Conservation (phyloP, 2,329 filamentous ascomycete genomes). For the Drechmeria coniospora region DNA sequence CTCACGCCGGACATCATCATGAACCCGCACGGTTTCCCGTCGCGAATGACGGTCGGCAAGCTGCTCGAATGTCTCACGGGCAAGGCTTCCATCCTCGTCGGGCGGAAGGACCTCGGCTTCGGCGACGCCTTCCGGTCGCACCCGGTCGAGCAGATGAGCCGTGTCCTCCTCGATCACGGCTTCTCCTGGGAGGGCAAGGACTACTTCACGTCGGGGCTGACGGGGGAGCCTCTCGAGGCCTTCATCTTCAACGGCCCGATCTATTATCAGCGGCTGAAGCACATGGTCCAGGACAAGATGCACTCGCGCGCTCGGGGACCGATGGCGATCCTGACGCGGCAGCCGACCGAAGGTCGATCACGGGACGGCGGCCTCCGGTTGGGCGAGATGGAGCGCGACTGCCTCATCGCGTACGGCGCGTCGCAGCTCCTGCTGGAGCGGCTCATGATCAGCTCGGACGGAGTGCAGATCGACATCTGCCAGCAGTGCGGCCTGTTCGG, state of each 20-base stretch:
- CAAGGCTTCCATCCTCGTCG: conserved; percentile 79
- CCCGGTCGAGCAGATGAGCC: conserved; percentile 77
- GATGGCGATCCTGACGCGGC: conserved; percentile 78
- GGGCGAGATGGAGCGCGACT: conserved; percentile 98
- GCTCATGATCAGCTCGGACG: conserved; percentile 88
- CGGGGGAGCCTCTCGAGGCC: conserved; percentile 80
- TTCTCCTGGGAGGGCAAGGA: conserved; percentile 98
- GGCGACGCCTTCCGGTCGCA: conserved; percentile 69
- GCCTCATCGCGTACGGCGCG: conserved; percentile 90
- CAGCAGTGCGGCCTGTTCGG: conserved; percentile 90
- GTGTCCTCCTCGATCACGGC: conserved; percentile 69
- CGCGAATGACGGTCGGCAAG: conserved; percentile 98
- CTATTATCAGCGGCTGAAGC: conserved; percentile 98
- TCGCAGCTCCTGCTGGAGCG: conserved; percentile 83
- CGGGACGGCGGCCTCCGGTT: conserved; percentile 82
- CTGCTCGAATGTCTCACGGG: conserved; percentile 89
- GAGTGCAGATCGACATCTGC: conserved; percentile 83
- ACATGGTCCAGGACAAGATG: conserved; percentile 99
- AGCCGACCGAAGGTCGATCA: conserved; percentile 91
- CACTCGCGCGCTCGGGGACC: conserved; percentile 86
- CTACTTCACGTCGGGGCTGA: conserved; percentile 88
- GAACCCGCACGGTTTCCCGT: conserved; percentile 99
- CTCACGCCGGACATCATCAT: conserved; percentile 98
- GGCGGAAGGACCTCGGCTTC: conserved; percentile 73
- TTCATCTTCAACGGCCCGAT: conserved; percentile 99